phyloP scores from a whole-genome alignment of 768 basidiomycete species.

The Tephrocybe sp. region DNA sequence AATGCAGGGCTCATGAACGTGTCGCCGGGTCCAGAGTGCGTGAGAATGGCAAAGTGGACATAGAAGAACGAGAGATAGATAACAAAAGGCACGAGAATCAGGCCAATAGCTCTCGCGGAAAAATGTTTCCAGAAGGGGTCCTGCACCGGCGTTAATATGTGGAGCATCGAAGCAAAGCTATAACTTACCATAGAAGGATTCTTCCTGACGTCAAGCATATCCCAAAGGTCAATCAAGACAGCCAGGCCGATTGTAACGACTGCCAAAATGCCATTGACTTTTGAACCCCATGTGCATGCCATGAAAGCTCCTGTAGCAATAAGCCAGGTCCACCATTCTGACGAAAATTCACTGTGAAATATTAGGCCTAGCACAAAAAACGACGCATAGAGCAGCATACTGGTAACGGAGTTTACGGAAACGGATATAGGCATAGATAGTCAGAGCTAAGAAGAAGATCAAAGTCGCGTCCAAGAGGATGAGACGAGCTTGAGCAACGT shows the following conservation, averaged over 20 bases:
- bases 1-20: conserved; percentile 97
- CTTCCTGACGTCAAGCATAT: conserved; percentile 80
- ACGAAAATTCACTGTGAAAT: conserved; percentile 70
- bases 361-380: conserved; percentile 1
- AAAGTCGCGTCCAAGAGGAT: conserved; percentile 93
- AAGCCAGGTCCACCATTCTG: conserved; percentile 95
- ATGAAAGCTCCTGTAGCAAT: conserved; percentile 87
- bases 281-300: conserved; percentile 95
- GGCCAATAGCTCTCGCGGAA: conserved; percentile 73
- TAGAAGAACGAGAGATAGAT: conserved; percentile 97
- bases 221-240: conserved; percentile 93
- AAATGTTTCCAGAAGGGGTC: conserved; percentile 91
- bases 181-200: conserved; percentile 70
- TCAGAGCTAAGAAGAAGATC: conserved; percentile 93
- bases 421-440: conserved; percentile 88
- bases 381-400: conserved; percentile 36
- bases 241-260: conserved; percentile 88
- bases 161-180: conserved; percentile 4
- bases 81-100: conserved; percentile 86
- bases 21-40: conserved; percentile 88
- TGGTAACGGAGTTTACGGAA: conserved; percentile 93
- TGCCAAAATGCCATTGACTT: conserved; percentile 94
- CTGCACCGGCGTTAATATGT: conserved; percentile 35
- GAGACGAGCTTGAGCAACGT: conserved; percentile 92
- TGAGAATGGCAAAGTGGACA: conserved; percentile 88